Evolutionary conservation across 2,329 filamentous ascomycete species (phyloP), one percentile per base, ranked within the genome.

Genomic region (Coniochaeta sp.): DNA sequence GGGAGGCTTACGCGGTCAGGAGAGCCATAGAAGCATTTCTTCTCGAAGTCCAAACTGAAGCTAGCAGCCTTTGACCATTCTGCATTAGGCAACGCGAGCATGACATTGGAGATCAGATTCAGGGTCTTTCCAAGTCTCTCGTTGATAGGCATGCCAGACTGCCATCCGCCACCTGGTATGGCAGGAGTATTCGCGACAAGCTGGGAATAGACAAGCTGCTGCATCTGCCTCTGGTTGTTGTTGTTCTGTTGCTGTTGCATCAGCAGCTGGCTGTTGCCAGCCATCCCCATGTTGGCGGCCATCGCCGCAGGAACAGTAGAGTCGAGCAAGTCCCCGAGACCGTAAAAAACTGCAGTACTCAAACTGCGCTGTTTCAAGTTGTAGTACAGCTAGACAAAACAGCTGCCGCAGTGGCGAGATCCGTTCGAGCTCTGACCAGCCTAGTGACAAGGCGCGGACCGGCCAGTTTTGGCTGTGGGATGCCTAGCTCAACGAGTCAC

Each of bases 231-330:
- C 38, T 58, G 38, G 19, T 22, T 60, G 16, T 44, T 59, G 19
- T 58, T 4, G n/a, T 59, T 57, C 30, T 59, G 61, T n/a, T 58
- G 63, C 62, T 72, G 72, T 64, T 69, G 74, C 66, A 74, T 74
- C 70, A 79, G 74, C 72, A 79, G 77, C 61, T 75, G 74, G 70
- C 74, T 76, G 64, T 72, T 74, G 62, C 72, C 74, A 69, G 73
- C 76, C 80, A 85, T 83, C 67, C 82, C 81, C 74, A 85, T 80
- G 66, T 83, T 84, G 69, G 79, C 81, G 75, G 82, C 82, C 82
- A 86, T 85, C 73, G 79, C 79, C 76, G 78, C 78, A 65, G 62
- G 61, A 38, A 58, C 61, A 17, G 60, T 60, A 58, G 61, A 55
- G 55, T 52, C 26, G 52, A 59, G 65, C 62, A 66, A 55, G 55